Evolutionary conservation across 495 filamentous ascomycete species (phyloP), one percentile per base, ranked within the genome.

Genomic region (Acidomyces sp.): DNA sequence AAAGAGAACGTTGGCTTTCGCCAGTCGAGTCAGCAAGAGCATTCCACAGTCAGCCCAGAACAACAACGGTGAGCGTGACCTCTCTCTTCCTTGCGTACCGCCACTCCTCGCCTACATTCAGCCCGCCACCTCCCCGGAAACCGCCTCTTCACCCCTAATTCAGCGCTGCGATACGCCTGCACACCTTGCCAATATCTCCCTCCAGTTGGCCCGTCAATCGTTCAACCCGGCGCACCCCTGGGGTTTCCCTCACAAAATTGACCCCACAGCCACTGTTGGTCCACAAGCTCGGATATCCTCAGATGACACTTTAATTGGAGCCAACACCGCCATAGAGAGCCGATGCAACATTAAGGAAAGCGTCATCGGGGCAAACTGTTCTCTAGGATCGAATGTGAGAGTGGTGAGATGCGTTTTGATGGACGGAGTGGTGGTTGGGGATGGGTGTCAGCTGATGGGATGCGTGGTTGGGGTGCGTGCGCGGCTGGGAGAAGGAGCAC

Each of bases 111-210:
- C 83, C 25, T 88, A 92, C 55, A 64, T 92, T 33, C 78, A 87
- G 51, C 67, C 74, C 58, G 2, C 37, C 6, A 52, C 58, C 55
- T 58, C 54, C 32, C 51, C 27, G 34, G 54, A 34, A 28, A 45
- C 49, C 1, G 76, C 77, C 1, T 5, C 26, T 17, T 24, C 15
- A 5, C 39, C 47, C 2, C 63, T 94, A 7, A 75, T 93, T 43
- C 75, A 86, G 36, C 81, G 90, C 16, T 82, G 94, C 18, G 90
- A 97, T 54, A 93, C 81, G 15, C 70, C 81, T 0, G 72, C 82
- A 22, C 68, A 92, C 15, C 77, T 96, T 2, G 70, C 93, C 0
- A 70, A 74, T 34, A 68, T 82, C 22, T 93, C 85, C 1, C 74
- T 95, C n/a, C 74, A 75, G 46, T 76, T 97, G 15, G 90, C 90